Base-by-base conservation (phyloP, 2,329 filamentous ascomycete species). In the Aplosporella prunicola region DNA sequence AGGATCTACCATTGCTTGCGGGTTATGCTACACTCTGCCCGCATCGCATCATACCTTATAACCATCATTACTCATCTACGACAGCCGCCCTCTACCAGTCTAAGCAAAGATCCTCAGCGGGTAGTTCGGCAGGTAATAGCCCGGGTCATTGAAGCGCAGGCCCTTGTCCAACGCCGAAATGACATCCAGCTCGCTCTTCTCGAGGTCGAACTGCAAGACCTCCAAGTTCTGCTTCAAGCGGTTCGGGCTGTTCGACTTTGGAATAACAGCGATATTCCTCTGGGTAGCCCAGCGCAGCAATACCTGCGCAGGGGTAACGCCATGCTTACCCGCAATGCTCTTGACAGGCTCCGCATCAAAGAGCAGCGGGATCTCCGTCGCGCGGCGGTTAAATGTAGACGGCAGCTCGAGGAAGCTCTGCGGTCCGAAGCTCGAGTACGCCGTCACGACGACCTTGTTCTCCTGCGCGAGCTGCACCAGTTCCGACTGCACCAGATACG, bases 221-320 rank as follows among this genome's bases (percentile, higher is more conserved):
- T 57, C 51, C 39, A 59, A 39, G 43, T 59, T 59, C 45, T 57
- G 45, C 27, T 45, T 40, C 35, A 59, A 41, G n/a, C 55, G 47
- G 33, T 50, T 42, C 34, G 46, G 46, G 16, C 51, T 49, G 42
- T 51, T 56, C 35, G 52, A 56, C 74, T 89, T 89, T 49, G 83
- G 84, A 51, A 91, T 91, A 50, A 91, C 81, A 32, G 83, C 82
- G 40, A 91, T 68, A 20, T 77, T 78, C 34, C 50, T 73, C 70
- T 93, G 85, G 11, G 86, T 93, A 15, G 85, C 77, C 87, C 87
- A 94, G 51, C 86, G 75, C 48, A 94, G 71, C 43, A 93, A 71
- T 18, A 93, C 71, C 71, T 94, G 86, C 11, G 83, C 81, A 5
- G 84, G 71, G 7, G 78, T 77, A 69, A 82, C 85, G 57, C 66